phyloP scores from a whole-genome alignment of 208 protist genomes.

The Leishmania major region DNA sequence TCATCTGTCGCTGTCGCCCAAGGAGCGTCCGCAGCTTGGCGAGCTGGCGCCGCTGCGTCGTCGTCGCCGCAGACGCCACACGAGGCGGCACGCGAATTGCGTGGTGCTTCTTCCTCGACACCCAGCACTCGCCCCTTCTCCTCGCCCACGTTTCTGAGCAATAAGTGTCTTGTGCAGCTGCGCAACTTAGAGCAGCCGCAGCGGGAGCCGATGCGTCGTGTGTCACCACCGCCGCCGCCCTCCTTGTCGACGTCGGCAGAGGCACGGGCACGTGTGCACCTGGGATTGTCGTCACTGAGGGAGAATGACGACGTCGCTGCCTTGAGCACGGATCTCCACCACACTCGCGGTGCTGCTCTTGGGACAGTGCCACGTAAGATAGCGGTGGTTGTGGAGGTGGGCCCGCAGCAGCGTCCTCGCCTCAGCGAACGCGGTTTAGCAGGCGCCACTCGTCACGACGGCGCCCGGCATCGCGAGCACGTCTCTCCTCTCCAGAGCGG shows the following conservation, averaged over 20 bases:
- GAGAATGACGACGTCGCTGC: background rate
- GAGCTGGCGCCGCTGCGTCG: background rate
- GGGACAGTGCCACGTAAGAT: background rate
- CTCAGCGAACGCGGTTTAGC: background rate
- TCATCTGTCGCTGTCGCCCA: background rate
- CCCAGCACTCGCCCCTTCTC: background rate
- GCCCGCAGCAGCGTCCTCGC: background rate
- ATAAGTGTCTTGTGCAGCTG: slow-evolving; percentile 12
- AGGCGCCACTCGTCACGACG: background rate
- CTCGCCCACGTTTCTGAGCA: slow-evolving; percentile 3
- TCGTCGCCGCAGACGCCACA: background rate
- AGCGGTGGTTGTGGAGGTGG: background rate
- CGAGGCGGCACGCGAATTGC: background rate
- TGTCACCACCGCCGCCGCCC: background rate
- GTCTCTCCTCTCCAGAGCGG: background rate
- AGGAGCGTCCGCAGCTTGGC: background rate
- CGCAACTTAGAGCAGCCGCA: background rate
- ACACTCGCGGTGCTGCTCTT: background rate
- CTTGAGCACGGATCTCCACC: background rate
- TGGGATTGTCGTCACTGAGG: background rate
- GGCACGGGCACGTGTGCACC: background rate
- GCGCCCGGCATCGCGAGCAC: background rate
- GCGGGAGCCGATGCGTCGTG: background rate
- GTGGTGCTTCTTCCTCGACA: background rate
- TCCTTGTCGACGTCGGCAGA: background rate